Evolutionary conservation across 257 asterid genomes (phyloP).

Genomic region (Solanum chmielewskii): DNA sequence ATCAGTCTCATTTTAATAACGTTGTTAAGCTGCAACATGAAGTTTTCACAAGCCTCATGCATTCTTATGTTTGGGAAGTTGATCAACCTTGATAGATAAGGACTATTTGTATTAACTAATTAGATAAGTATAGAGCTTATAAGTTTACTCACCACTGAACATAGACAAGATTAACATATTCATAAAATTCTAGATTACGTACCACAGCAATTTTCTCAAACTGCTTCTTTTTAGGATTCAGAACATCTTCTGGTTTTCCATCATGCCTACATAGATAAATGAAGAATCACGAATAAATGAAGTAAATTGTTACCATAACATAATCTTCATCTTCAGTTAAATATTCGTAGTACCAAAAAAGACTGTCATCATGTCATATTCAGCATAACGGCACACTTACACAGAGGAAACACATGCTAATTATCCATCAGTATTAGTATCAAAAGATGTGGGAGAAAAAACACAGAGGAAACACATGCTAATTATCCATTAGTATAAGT

Average conservation of each 20-base stretch:
- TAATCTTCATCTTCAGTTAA: not conserved
- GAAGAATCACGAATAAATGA: not conserved
- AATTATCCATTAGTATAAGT: not conserved
- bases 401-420: not conserved
- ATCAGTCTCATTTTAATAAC: not conserved
- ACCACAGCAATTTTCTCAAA: conserved; percentile 87
- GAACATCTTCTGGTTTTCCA: conserved; percentile 83
- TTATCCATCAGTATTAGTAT: not conserved
- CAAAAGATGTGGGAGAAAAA: not conserved
- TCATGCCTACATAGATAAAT: conserved; percentile 37
- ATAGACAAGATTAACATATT: not conserved
- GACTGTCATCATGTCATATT: not conserved
- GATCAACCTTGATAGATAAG: not conserved
- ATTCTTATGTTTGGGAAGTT: not conserved
- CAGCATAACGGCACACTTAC: not conserved
- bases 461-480: not conserved
- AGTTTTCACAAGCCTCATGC: not conserved
- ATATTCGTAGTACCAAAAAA: not conserved
- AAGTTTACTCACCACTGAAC: not conserved
- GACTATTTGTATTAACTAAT: not conserved
- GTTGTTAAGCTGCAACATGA: not conserved
- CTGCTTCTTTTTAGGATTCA: conserved; percentile 97
- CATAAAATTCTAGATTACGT: conserved; percentile 1
- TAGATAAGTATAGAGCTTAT: not conserved
- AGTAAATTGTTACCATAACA: not conserved